Base-by-base conservation (phyloP, 768 basidiomycete genomes). In the Hygrocybe punicea region DNA sequence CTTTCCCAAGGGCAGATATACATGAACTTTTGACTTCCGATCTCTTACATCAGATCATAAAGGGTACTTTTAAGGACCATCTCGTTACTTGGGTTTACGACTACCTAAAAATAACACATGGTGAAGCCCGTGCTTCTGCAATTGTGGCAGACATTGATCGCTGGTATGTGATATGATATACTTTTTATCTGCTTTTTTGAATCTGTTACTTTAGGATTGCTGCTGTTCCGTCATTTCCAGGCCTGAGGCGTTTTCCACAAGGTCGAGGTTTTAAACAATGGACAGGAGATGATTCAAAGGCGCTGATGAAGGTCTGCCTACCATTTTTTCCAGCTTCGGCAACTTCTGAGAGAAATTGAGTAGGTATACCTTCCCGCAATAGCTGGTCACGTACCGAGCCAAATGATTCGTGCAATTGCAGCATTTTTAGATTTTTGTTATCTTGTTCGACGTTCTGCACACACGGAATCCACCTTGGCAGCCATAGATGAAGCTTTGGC, bases 1-100 rank as follows among this genome's bases (percentile, higher is more conserved):
- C 56, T 24, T 73, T 74, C 61, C 74, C 71, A 17, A 65, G 67
- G 9, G 73, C 74, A 0, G 70, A 75, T 57, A 73, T 74, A 25
- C 67, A 74, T 58, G 62, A 62, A 9, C 60, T 73, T 3, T 34
- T 76, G 0, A 46, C 70, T 2, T 69, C 74, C 2, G 72, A 76
- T 56, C 62, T 75, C 3, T 65, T 76, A 1, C 75, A 8, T 58
- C 74, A 77, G 57, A 29, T 78, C 4, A 75, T 77, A 62, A 78
- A 77, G 56, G 73, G 75, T 9, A 68, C 64, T 1, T 78, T 77
- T 62, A 77, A 76, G 53, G 75, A 76, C 48, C 76, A 77, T 56
- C 58, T 77, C 9, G 75, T 77, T 1, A 51, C 51, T 8, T 78
- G 76, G 76, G 65, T 72, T 0, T 42, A 56, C 0, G 59, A 69